phyloP scores from a whole-genome alignment of 257 asterid species.

The Parsonsia alboflavescens region DNA sequence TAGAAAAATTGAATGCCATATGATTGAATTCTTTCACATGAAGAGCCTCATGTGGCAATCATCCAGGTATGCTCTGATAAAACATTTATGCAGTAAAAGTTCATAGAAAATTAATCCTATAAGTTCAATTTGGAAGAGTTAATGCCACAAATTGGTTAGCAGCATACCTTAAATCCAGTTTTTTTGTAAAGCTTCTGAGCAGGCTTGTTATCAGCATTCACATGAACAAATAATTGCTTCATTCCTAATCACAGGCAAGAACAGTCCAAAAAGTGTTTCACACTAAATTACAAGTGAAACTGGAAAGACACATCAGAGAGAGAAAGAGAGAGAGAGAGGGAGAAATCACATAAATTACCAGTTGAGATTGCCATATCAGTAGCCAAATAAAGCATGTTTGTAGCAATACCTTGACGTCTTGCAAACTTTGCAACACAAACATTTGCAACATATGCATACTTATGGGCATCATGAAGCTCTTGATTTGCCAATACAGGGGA shows the following conservation, averaged over 20 bases:
- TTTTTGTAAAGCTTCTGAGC: conserved; percentile 74
- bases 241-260: conserved; percentile 48
- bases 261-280: conserved; percentile 4
- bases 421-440: conserved; percentile 88
- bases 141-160: conserved; percentile 8
- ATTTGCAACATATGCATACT: conserved; percentile 83
- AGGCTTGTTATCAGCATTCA: conserved; percentile 63
- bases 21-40: not conserved
- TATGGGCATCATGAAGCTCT: conserved; percentile 57
- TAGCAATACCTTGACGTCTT: conserved; percentile 88
- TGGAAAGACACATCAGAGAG: not conserved
- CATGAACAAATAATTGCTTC: conserved; percentile 78
- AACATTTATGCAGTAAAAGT: not conserved
- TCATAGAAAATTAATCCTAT: not conserved
- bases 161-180: conserved; percentile 66
- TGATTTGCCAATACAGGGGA: conserved; percentile 56
- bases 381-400: conserved; percentile 73
- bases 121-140: not conserved
- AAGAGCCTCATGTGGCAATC: not conserved
- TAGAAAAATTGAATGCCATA: not conserved
- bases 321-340: not conserved
- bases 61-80: not conserved
- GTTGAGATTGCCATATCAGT: conserved; percentile 49
- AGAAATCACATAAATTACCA: conserved; percentile 49
- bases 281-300: not conserved